These are phyloP conservation scores for Hyparrhenia diplandra DNA, from an alignment of 176 grass and related monocot genomes.

Conservation along the genomic window DNA sequence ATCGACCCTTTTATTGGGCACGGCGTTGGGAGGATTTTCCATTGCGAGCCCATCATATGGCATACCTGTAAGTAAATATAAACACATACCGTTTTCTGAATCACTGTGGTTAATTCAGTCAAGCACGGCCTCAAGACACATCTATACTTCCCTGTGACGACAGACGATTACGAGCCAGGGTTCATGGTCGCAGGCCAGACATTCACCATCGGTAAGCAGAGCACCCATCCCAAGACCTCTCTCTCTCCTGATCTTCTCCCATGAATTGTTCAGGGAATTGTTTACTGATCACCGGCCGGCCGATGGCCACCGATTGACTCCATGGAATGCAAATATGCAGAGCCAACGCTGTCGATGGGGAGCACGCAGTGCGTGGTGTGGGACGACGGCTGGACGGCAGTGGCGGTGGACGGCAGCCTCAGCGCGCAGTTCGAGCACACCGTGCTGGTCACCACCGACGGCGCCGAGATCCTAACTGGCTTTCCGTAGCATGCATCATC, in stretches of 20 bases:
- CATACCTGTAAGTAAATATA: slow-evolving; percentile 58
- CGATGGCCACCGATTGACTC: not conserved
- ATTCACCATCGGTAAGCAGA: slow-evolving; percentile 71
- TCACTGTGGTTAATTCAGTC: not conserved
- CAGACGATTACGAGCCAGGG: slow-evolving; percentile 69
- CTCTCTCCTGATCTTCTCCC: not conserved
- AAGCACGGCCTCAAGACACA: not conserved
- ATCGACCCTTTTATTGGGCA: slow-evolving; percentile 81
- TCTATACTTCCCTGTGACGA: not conserved
- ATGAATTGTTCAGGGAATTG: not conserved
- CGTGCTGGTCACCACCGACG: slow-evolving; percentile 53
- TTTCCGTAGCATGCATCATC: slow-evolving; percentile 20
- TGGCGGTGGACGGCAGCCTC: slow-evolving; percentile 64
- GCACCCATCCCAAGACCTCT: not conserved
- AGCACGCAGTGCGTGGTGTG: slow-evolving; percentile 54
- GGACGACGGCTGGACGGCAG: slow-evolving; percentile 85
- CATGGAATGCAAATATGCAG: slow-evolving; percentile 16
- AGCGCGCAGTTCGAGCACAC: slow-evolving; percentile 89
- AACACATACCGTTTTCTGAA: not conserved
- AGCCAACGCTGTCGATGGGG: slow-evolving; percentile 73
- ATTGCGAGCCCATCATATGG: slow-evolving; percentile 84
- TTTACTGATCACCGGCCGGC: not conserved
- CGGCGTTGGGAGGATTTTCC: slow-evolving; percentile 78
- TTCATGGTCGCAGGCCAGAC: slow-evolving; percentile 90
- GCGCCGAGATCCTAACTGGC: slow-evolving; percentile 63